These are phyloP conservation scores for Populus hybrid DNA, from an alignment of 441 rosid species.

Conservation along the genomic window DNA sequence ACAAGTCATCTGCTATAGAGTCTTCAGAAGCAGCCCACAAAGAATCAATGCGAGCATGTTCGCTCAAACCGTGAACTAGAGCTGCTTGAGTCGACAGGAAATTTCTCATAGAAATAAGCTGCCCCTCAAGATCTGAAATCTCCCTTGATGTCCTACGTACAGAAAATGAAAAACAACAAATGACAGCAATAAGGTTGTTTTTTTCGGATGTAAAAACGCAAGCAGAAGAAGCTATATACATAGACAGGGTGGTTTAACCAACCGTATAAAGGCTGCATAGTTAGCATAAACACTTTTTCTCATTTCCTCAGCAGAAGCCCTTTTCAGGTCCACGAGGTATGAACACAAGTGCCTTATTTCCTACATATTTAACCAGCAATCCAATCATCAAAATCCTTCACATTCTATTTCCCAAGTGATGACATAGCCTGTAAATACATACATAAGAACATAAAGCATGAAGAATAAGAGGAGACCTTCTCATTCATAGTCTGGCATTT, in stretches of 20 bases:
- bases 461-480: conserved; percentile 41
- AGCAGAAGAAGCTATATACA: not conserved
- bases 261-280: conserved; percentile 86
- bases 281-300: conserved; percentile 91
- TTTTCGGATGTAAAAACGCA: not conserved
- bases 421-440: no score
- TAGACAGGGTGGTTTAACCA: not conserved
- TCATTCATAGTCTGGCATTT: conserved; percentile 72
- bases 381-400: not conserved
- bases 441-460: not conserved
- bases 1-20: conserved; percentile 38
- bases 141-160: conserved; percentile 80
- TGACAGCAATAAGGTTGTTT: not conserved
- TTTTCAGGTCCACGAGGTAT: conserved; percentile 67
- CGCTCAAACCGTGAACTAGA: conserved; percentile 77
- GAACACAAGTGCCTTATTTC: conserved; percentile 74
- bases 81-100: conserved; percentile 72
- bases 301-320: conserved; percentile 98
- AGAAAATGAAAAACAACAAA: conserved; percentile 10
- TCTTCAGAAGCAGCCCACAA: conserved; percentile 46
- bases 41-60: conserved; percentile 55
- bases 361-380: conserved; percentile 30
- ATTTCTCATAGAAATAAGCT: conserved; percentile 80
- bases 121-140: conserved; percentile 85
- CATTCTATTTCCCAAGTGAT: no score